These are phyloP conservation scores for Paramecium bursaria DNA, from an alignment of 73 alveolate genomes.

Conservation along the genomic window DNA sequence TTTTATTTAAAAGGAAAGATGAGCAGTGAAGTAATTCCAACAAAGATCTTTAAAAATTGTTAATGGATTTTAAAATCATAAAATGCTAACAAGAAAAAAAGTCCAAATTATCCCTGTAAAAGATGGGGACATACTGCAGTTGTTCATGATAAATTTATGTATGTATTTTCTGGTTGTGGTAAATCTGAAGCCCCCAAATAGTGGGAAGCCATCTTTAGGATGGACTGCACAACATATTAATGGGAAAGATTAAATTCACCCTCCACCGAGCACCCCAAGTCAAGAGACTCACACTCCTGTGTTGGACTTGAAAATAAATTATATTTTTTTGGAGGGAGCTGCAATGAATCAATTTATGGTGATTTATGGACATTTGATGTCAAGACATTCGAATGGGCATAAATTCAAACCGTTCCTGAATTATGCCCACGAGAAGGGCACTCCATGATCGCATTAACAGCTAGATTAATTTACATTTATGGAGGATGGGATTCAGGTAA, in stretches of 20 bases:
- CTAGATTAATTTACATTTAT: slow-evolving; percentile 31
- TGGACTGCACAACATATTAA: slow-evolving; percentile 64
- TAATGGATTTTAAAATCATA: slow-evolving; percentile 57
- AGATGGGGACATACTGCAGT: slow-evolving; percentile 73
- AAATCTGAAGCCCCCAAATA: slow-evolving; percentile 46
- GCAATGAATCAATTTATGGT: slow-evolving; percentile 54
- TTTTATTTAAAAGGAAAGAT: too few relatives aligned
- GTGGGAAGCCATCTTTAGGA: slow-evolving; percentile 56
- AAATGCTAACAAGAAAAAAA: slow-evolving; percentile 50
- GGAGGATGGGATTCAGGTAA: slow-evolving; percentile 69
- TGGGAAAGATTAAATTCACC: slow-evolving; percentile 64
- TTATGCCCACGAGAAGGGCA: slow-evolving; percentile 66
- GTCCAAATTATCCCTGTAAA: slow-evolving; percentile 63
- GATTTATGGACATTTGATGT: slow-evolving; percentile 70
- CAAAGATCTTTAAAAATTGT: slow-evolving; percentile 46
- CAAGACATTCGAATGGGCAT: slow-evolving; percentile 61
- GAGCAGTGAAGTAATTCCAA: too few relatives aligned
- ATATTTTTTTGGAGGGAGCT: slow-evolving; percentile 66
- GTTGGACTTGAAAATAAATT: slow-evolving; percentile 47
- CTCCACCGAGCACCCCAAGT: slow-evolving; percentile 42
- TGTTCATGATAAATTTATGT: slow-evolving; percentile 63
- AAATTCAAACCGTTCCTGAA: neutral
- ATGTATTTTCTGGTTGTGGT: slow-evolving; percentile 71
- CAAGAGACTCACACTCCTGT: slow-evolving; percentile 69
- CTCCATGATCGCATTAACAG: slow-evolving; percentile 54